These are phyloP conservation scores for Tilletia walkeri DNA, from an alignment of 1,284 basidiomycete species.

Conservation along the genomic window DNA sequence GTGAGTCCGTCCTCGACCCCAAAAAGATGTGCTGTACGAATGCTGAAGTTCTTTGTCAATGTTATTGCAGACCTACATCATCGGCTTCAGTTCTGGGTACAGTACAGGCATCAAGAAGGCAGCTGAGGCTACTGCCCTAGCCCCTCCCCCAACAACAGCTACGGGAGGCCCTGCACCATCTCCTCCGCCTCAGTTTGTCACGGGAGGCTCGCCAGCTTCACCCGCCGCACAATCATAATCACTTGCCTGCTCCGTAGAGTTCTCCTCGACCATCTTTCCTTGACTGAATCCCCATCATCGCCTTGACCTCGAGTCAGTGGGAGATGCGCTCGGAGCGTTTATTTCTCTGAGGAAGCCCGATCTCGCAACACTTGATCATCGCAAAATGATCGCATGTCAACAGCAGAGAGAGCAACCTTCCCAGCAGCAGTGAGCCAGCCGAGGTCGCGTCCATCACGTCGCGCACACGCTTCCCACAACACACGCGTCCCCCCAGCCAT, in stretches of 20 bases:
- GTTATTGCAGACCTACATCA: neutral
- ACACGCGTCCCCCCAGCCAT: neutral
- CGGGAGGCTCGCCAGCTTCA: neutral
- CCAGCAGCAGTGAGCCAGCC: no score
- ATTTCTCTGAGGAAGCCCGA: no score
- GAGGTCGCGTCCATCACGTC: no score
- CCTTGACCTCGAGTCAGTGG: no score
- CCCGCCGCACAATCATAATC: neutral
- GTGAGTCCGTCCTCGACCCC: neutral
- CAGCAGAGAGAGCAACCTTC: no score
- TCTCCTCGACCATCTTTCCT: no score
- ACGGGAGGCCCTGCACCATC: neutral
- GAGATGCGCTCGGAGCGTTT: no score
- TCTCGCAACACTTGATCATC: no score
- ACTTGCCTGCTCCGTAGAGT: no score
- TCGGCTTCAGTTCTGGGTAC: conserved; percentile 8
- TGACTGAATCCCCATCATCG: no score
- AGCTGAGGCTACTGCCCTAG: neutral
- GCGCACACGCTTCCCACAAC: no score
- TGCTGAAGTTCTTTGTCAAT: neutral
- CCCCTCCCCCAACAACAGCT: neutral
- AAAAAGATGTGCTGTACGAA: neutral
- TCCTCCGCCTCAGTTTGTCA: neutral
- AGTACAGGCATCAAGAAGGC: neutral
- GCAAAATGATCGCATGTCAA: no score